Percentiles rank a stretch among this genome's conserved stretches.
These are phyloP conservation scores for Aspergillus sergii DNA, from an alignment of 2,329 filamentous ascomycete species.

Conservation along the genomic window DNA sequence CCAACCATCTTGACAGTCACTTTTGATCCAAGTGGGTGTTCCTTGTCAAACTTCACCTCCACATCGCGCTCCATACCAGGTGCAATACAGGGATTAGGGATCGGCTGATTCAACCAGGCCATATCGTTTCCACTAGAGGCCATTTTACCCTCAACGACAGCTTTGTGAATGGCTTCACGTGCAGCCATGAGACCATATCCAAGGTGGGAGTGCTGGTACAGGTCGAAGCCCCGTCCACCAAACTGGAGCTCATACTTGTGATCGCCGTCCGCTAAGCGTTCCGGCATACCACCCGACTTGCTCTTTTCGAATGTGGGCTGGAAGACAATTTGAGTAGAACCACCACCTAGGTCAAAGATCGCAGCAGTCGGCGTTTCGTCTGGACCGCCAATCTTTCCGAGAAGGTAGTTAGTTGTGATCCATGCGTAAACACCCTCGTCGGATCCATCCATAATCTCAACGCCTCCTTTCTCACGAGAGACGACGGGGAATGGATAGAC, in stretches of 20 bases:
- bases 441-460: slow-evolving; percentile 95
- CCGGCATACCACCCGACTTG: slow-evolving; percentile 76
- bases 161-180: slow-evolving; percentile 79
- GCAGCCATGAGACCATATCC: slow-evolving; percentile 97
- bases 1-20: slow-evolving; percentile 85
- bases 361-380: slow-evolving; percentile 90
- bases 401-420: slow-evolving; percentile 98
- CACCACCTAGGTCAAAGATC: slow-evolving; percentile 93
- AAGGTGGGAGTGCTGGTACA: slow-evolving; percentile 98
- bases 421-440: slow-evolving; percentile 98
- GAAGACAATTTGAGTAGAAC: slow-evolving; percentile 98
- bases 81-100: slow-evolving; percentile 83
- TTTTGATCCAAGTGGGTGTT: slow-evolving; percentile 65
- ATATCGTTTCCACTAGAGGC: slow-evolving; percentile 62
- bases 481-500: slow-evolving; percentile 95
- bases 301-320: slow-evolving; percentile 85
- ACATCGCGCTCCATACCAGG: slow-evolving; percentile 76
- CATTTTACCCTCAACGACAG: slow-evolving; percentile 72
- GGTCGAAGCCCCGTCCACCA: slow-evolving; percentile 83
- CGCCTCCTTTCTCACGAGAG: slow-evolving; percentile 78
- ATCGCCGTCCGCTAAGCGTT: slow-evolving; percentile 82
- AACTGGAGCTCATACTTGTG: slow-evolving; percentile 95
- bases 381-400: slow-evolving; percentile 93
- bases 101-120: slow-evolving; percentile 69
- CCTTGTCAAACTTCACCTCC: slow-evolving; percentile 68